Conservation (phyloP, 306 rosid genomes). For the Fagus crenata region DNA sequence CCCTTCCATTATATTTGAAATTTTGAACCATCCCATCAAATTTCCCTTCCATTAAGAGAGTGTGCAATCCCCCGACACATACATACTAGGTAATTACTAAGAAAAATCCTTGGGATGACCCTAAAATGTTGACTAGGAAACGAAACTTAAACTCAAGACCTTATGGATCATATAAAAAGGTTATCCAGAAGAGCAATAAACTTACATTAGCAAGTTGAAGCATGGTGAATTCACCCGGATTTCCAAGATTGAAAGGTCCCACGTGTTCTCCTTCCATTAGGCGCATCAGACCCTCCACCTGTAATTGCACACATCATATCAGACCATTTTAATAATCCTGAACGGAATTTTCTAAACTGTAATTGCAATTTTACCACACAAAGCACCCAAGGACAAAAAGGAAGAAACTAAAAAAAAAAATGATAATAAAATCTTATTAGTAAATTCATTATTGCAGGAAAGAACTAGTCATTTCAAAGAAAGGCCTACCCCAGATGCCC, state of each 20-base stretch:
- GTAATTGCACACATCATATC: slow-evolving; percentile 11
- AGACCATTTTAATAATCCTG: slow-evolving; percentile 22
- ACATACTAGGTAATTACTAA: no score
- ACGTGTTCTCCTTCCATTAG: slow-evolving; percentile 99
- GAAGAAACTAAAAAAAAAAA: not conserved
- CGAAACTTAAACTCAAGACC: no score
- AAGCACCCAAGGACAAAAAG: not conserved
- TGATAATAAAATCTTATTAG: not conserved
- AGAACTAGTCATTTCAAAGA: not conserved
- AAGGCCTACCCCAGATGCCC: not conserved
- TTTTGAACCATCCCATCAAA: no score
- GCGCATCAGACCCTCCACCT: slow-evolving; percentile 98
- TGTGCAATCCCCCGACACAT: no score
- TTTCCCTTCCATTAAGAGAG: no score
- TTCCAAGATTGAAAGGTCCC: slow-evolving; percentile 97
- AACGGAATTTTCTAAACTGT: not conserved
- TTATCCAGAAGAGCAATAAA: not conserved
- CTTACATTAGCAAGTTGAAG: slow-evolving; percentile 96
- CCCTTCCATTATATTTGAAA: no score
- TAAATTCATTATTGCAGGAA: not conserved
- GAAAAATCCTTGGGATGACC: no score
- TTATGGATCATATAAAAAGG: not conserved
- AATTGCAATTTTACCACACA: not conserved
- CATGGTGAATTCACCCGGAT: slow-evolving; percentile 99
- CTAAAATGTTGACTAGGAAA: no score